A percentile compares a stretch with the other conserved stretches of the same genome.
phyloP scores from a whole-genome alignment of 176 grass and related monocot genomes.

The Carex littledalei region DNA sequence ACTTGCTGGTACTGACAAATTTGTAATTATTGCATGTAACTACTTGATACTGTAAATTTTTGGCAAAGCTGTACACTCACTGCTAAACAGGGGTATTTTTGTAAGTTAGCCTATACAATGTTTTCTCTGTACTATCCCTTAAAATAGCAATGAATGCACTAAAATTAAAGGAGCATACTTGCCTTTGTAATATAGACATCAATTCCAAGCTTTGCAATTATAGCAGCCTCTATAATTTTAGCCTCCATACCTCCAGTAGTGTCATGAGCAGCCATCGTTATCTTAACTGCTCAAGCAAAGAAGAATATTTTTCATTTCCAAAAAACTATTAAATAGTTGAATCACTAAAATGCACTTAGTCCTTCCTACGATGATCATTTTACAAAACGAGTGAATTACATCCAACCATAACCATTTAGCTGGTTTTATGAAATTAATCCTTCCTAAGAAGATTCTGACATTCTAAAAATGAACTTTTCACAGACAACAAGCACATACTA shows the following conservation, averaged over 20 bases:
- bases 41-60: not conserved
- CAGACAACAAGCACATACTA: not conserved
- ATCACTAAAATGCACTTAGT: not conserved
- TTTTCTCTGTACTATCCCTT: not conserved
- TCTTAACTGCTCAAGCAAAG: conserved; percentile 46
- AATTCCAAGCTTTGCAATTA: conserved; percentile 75
- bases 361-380: not conserved
- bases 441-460: not conserved
- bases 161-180: not conserved
- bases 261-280: conserved; percentile 84
- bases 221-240: conserved; percentile 82
- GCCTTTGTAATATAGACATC: conserved; percentile 93
- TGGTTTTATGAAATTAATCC: not conserved
- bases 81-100: not conserved
- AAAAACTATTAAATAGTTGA: not conserved
- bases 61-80: not conserved
- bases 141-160: not conserved
- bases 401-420: not conserved
- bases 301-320: conserved; percentile 27
- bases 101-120: not conserved
- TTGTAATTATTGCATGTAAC: not conserved
- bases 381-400: not conserved
- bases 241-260: conserved; percentile 93
- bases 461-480: conserved; percentile 1
- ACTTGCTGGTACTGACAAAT: not conserved